Conservation (phyloP, 2,329 filamentous ascomycete genomes). For the Lojkania enalia region DNA sequence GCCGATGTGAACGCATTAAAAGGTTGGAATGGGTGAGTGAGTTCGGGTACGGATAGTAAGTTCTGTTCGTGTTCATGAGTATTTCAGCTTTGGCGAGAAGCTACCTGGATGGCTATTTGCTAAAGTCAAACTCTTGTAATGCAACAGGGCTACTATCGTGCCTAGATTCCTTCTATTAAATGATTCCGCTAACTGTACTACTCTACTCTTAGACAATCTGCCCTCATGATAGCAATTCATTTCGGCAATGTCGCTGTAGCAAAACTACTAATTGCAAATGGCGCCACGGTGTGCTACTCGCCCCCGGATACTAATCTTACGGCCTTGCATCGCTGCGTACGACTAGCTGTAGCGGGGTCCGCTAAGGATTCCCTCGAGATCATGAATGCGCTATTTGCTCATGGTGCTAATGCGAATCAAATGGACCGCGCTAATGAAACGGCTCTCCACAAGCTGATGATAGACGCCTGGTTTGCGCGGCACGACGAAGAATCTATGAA, state of each 20-base stretch:
- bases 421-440: conserved; percentile 15
- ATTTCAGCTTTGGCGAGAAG: too few relatives aligned
- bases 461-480: conserved; percentile 20
- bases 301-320: conserved; percentile 16
- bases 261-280: conserved; percentile 21
- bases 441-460: conserved; percentile 18
- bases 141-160: too few relatives aligned
- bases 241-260: conserved; percentile 23
- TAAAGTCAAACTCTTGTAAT: too few relatives aligned
- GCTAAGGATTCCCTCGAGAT: conserved; percentile 16
- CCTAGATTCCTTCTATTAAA: neutral
- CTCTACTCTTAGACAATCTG: conserved; percentile 13
- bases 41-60: too few relatives aligned
- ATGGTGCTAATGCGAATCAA: conserved; percentile 21
- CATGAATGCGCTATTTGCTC: conserved; percentile 17
- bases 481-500: conserved; percentile 9
- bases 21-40: conserved; percentile 25
- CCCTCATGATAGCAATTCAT: conserved; percentile 24
- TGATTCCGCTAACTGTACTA: neutral
- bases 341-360: conserved; percentile 17
- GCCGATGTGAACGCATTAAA: conserved; percentile 22
- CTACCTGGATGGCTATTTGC: too few relatives aligned
- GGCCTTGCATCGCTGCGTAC: conserved; percentile 21
- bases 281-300: conserved; percentile 16
- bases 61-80: neutral